A percentile compares a stretch with the other conserved stretches of the same genome.
Conservation (phyloP, 176 grass and related monocot genomes). For the Bothriochloa decipiens region DNA sequence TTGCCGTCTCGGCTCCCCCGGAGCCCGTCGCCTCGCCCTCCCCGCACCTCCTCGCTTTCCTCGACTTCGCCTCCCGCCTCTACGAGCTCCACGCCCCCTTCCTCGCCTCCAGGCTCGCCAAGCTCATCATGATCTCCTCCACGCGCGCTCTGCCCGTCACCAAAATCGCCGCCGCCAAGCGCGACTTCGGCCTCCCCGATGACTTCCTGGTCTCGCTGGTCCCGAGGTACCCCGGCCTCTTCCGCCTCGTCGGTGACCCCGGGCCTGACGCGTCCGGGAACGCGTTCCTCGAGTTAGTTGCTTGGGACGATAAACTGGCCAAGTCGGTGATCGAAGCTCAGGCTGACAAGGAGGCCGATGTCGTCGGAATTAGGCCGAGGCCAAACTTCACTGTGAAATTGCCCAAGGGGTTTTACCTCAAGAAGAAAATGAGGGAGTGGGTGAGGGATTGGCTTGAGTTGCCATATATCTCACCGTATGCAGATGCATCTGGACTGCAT, state of each 20-base stretch:
- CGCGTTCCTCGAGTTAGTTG: slow-evolving; percentile 64
- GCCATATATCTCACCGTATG: slow-evolving; percentile 73
- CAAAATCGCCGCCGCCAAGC: slow-evolving; percentile 72
- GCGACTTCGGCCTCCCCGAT: slow-evolving; percentile 81
- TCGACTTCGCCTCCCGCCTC: slow-evolving; percentile 46
- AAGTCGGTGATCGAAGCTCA: slow-evolving; percentile 69
- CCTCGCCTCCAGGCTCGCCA: slow-evolving; percentile 68
- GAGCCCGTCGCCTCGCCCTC: slow-evolving; percentile 70
- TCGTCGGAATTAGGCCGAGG: slow-evolving; percentile 60
- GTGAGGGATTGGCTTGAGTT: slow-evolving; percentile 90
- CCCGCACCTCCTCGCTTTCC: slow-evolving; percentile 53
- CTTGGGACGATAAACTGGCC: slow-evolving; percentile 63
- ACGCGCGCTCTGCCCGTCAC: slow-evolving; percentile 56
- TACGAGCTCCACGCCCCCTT: slow-evolving; percentile 46
- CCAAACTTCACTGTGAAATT: slow-evolving; percentile 74
- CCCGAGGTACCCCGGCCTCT: slow-evolving; percentile 55
- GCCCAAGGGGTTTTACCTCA: slow-evolving; percentile 79
- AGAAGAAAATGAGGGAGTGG: slow-evolving; percentile 91
- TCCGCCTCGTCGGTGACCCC: slow-evolving; percentile 59
- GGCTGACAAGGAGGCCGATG: slow-evolving; percentile 70
- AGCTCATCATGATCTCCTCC: slow-evolving; percentile 88
- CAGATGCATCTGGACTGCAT: slow-evolving; percentile 48
- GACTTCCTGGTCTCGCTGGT: slow-evolving; percentile 76
- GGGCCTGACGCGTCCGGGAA: slow-evolving; percentile 46
- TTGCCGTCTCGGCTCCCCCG: slow-evolving; percentile 58